Base-by-base conservation (phyloP, 805 yeast species). In the Cyberlindnera bimundalis region DNA sequence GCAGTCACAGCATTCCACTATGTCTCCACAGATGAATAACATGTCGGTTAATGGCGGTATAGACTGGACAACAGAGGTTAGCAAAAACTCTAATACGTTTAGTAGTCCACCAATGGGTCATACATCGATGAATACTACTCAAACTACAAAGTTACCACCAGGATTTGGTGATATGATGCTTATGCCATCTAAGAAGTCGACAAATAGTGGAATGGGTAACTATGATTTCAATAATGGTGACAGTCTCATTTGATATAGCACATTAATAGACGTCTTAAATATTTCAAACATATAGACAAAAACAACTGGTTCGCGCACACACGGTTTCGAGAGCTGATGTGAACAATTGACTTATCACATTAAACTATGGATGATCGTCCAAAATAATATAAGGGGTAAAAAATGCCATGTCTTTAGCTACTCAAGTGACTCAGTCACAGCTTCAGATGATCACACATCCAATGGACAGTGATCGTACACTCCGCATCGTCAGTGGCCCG, bases 401-500 rank as follows among this genome's bases (percentile, higher is more conserved):
- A 19, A 18, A 15, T 33, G 36, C 28, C 20, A 33, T 33, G 36
- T 17, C 36, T 21, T 21, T 25, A n/a, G 15, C 36, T 12, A 13
- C 17, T 15, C 29, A 29, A 25, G 28, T 33, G 23, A 76, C 83
- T 0, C 59, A 58, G 3, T 56, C 73, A 0, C 88, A 81, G 53
- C 43, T 51, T 33, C 53, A 56, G 13, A 74, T 78, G 6, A 73
- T 80, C 9, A 53, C 59, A 1, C 59, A 60, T 41, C 74, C 78
- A 1, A 56, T 65, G 6, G 54, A 44, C 5, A 63, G 66, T 7
- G 56, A 64, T 14, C 60, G 67, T 7, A 60, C 80, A 0, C 57
- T 83, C 6, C 67, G 74, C 27, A 66, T 83, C 2, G 63, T 69
- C 8, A 84, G 89, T 0, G 88, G 88, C 0, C 88, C 90, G 1